phyloP scores from a whole-genome alignment of 805 yeast genomes.

The Candida gorgasii region DNA sequence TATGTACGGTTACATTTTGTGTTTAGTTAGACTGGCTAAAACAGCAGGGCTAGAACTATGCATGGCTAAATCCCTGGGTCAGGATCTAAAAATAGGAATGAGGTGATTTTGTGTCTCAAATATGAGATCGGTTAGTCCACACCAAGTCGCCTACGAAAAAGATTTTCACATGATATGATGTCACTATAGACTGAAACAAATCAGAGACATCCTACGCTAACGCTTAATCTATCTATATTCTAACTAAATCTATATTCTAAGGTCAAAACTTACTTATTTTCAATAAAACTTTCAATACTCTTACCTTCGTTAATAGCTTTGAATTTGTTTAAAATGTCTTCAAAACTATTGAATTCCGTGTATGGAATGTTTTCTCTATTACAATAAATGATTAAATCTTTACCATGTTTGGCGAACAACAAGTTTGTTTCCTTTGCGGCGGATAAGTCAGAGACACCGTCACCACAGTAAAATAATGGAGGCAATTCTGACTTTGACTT shows the following conservation, averaged over 20 bases:
- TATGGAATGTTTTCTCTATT: constrained; percentile 77
- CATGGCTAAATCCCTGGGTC: no score
- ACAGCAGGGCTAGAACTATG: no score
- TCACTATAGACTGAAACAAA: background rate
- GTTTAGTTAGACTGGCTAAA: no score
- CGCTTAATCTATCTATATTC: constrained; percentile 6
- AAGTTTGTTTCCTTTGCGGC: constrained; percentile 96
- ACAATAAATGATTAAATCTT: constrained; percentile 86
- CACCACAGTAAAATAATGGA: constrained; percentile 88
- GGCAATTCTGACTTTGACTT: constrained; percentile 38
- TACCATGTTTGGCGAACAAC: constrained; percentile 89
- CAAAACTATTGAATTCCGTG: constrained; percentile 75
- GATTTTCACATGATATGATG: background rate
- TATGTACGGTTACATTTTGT: no score
- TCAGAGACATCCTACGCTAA: no score
- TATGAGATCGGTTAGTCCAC: background rate
- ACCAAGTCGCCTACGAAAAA: no score
- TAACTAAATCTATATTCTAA: background rate
- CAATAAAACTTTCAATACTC: constrained; percentile 24
- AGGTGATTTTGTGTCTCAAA: background rate
- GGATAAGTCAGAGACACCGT: constrained; percentile 92
- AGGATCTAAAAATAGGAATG: no score
- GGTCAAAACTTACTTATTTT: constrained; percentile 16
- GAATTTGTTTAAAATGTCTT: constrained; percentile 68
- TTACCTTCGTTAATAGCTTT: constrained; percentile 47